A percentile compares a stretch with the other conserved stretches of the same genome.
Evolutionary conservation across 306 rosid species (phyloP).

Genomic region (Prunus salicina): DNA sequence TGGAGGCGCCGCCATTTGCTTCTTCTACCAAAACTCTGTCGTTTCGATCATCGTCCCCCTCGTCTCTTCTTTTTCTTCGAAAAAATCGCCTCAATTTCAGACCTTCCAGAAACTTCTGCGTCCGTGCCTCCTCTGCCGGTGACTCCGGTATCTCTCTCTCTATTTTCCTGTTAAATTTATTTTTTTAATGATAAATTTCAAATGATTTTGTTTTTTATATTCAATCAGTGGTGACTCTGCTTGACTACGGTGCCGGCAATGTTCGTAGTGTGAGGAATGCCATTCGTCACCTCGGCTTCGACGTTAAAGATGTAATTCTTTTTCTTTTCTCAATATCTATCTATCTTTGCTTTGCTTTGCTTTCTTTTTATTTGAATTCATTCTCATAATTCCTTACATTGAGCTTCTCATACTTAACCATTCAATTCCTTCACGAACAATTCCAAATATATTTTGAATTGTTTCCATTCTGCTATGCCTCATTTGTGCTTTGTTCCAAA

Average conservation of each 20-base stretch:
- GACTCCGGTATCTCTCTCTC: conserved; percentile 47
- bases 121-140: conserved; percentile 63
- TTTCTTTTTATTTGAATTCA: not conserved
- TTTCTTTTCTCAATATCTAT: not conserved
- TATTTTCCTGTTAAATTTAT: not conserved
- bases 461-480: not conserved
- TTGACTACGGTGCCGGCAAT: conserved; percentile 94
- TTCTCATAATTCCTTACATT: not conserved
- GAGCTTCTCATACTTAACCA: not conserved
- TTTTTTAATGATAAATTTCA: not conserved
- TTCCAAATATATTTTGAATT: not conserved
- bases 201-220: not conserved
- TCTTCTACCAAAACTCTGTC: conserved; percentile 19
- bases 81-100: conserved; percentile 27
- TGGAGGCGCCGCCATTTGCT: conserved; percentile 72
- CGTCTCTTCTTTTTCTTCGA: conserved; percentile 48
- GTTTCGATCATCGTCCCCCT: conserved; percentile 34
- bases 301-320: conserved; percentile 71
- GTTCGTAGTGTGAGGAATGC: conserved; percentile 93
- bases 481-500: not conserved
- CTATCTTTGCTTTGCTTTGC: not conserved
- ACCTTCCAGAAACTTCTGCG: conserved; percentile 41
- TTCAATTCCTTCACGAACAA: not conserved
- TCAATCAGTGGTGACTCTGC: conserved; percentile 73
- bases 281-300: conserved; percentile 72